A percentile compares a stretch with the other conserved stretches of the same genome.
Evolutionary conservation across 1,284 basidiomycete species (phyloP).

Genomic region (Microbotryomycetes sp.): DNA sequence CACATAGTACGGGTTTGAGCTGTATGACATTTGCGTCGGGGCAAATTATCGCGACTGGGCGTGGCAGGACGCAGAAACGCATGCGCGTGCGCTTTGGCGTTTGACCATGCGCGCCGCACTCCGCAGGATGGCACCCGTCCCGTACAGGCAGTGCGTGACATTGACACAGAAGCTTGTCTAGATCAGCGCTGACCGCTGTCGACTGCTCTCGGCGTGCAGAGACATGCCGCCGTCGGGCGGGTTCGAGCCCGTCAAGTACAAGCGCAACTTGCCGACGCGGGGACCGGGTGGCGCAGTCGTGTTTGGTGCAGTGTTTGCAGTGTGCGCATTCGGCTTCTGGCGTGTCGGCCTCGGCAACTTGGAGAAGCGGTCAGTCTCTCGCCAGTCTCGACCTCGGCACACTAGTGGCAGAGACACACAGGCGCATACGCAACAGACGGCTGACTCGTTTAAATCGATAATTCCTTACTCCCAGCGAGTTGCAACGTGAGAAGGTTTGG

Average conservation of each 20-base stretch:
- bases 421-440: too few species aligned
- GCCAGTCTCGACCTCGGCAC: not conserved
- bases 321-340: constrained; percentile 91
- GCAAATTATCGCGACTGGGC: not conserved
- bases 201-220: constrained; percentile 46
- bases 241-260: constrained; percentile 89
- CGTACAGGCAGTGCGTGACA: constrained; percentile 19
- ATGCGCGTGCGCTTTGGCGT: constrained; percentile 13
- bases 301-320: constrained; percentile 71
- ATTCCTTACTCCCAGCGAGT: constrained; percentile 58
- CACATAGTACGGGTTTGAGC: too few species aligned
- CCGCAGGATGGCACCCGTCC: constrained; percentile 4
- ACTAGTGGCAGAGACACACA: too few species aligned
- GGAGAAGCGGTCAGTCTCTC: constrained; percentile 71
- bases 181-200: not conserved
- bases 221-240: constrained; percentile 94
- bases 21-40: too few species aligned
- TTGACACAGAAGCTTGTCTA: not conserved
- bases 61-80: not conserved
- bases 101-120: not conserved
- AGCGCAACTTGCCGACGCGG: constrained; percentile 86
- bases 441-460: too few species aligned
- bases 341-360: constrained; percentile 79
- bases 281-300: constrained; percentile 83
- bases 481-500: constrained; percentile 90